Conservation (phyloP, 202 grass and related monocot genomes). For the Saccharum hybrid region DNA sequence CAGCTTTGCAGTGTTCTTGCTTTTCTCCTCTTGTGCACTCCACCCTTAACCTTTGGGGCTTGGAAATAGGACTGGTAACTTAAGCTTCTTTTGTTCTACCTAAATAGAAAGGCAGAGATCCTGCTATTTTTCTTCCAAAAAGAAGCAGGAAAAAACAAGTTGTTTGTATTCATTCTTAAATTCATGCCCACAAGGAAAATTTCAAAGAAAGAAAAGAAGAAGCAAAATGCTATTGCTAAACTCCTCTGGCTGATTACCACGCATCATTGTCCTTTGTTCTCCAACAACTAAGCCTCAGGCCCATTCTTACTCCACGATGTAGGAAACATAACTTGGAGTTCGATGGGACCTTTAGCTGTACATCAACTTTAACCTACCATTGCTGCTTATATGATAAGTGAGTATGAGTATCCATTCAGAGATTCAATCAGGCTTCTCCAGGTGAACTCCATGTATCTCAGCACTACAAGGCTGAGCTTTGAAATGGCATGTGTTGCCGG, state of each 20-base stretch:
- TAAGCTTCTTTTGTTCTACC: not conserved
- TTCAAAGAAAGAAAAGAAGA: not conserved
- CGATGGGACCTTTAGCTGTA: not conserved
- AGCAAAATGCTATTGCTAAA: slow-evolving; percentile 14
- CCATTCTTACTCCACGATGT: slow-evolving; percentile 1
- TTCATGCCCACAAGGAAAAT: slow-evolving; percentile 1
- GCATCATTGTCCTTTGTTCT: slow-evolving; percentile 2
- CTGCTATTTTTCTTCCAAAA: not conserved
- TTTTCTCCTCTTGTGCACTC: too few relatives aligned
- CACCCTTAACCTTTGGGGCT: too few relatives aligned
- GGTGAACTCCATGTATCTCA: slow-evolving; percentile 19
- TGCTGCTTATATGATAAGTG: not conserved
- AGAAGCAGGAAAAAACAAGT: slow-evolving; percentile 20
- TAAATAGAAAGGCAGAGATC: not conserved
- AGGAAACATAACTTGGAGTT: slow-evolving; percentile 5
- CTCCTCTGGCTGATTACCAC: not conserved
- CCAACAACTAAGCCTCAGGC: slow-evolving; percentile 20
- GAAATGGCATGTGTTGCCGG: not conserved
- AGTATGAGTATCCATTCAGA: not conserved
- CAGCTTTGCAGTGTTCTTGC: not conserved
- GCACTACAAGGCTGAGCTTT: not conserved
- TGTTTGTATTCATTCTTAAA: slow-evolving; percentile 23
- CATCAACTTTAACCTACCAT: not conserved
- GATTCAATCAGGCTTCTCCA: not conserved
- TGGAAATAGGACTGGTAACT: too few relatives aligned